Percentiles rank a stretch among this genome's conserved stretches.
Evolutionary conservation across 768 basidiomycete species (phyloP).

Genomic region (Boletus tomentosulus): DNA sequence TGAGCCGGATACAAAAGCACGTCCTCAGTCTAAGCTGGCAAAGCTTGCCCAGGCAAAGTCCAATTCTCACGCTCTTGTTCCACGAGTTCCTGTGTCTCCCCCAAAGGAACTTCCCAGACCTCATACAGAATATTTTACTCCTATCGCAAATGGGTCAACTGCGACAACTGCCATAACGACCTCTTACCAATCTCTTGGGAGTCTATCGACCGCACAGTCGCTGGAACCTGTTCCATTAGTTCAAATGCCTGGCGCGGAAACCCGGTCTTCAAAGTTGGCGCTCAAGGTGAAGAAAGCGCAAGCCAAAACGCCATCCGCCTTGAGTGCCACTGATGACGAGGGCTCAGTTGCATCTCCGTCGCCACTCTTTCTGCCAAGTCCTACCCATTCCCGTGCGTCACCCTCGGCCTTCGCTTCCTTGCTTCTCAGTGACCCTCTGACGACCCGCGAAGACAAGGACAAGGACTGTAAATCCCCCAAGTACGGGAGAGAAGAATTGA

Average conservation of each 20-base stretch:
- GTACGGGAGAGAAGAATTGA: slow-evolving; percentile 32
- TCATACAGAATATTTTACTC: slow-evolving; percentile 68
- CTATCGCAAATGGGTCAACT: slow-evolving; percentile 79
- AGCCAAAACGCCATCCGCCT: slow-evolving; percentile 36
- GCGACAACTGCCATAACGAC: slow-evolving; percentile 84
- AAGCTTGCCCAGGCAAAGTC: slow-evolving; percentile 63
- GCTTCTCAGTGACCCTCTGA: slow-evolving; percentile 53
- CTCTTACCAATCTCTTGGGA: slow-evolving; percentile 68
- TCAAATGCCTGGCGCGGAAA: slow-evolving; percentile 31
- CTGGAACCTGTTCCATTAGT: slow-evolving; percentile 19
- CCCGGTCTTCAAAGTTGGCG: slow-evolving; percentile 68
- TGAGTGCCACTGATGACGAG: slow-evolving; percentile 39
- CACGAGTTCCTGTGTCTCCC: slow-evolving; percentile 28
- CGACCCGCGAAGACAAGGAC: slow-evolving; percentile 35
- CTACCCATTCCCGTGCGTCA: slow-evolving; percentile 59
- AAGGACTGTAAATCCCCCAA: slow-evolving; percentile 27
- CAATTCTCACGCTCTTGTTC: slow-evolving; percentile 15
- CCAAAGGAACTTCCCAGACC: slow-evolving; percentile 39
- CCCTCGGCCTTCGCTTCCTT: slow-evolving; percentile 77
- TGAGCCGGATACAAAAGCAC: slow-evolving; percentile 25
- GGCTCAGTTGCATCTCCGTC: slow-evolving; percentile 35
- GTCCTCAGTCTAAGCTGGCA: slow-evolving; percentile 67
- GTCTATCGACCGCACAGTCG: slow-evolving; percentile 42
- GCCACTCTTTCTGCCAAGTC: slow-evolving; percentile 55
- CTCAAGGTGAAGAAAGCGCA: slow-evolving; percentile 65